phyloP scores from a whole-genome alignment of 2,329 filamentous ascomycete genomes.

The Monilinia polystroma region DNA sequence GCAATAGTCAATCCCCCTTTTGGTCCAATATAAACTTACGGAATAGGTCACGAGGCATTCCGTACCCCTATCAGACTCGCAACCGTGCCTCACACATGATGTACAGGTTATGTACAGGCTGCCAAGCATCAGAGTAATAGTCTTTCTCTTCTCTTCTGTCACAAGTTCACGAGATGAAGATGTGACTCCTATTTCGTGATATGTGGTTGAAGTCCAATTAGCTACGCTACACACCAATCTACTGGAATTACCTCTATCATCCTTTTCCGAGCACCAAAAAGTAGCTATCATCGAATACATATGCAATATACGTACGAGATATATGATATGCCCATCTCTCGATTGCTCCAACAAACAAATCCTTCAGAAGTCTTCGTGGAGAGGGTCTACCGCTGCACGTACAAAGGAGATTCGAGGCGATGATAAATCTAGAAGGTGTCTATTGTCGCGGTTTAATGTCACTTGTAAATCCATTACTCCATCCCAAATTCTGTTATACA shows the following conservation, averaged over 20 bases:
- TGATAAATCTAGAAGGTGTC: background rate
- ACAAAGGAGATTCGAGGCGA: background rate
- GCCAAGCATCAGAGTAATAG: background rate
- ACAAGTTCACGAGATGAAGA: background rate
- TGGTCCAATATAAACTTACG: background rate
- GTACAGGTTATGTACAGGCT: background rate
- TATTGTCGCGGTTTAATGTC: constrained; percentile 1
- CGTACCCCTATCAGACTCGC: background rate
- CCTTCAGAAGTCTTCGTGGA: background rate
- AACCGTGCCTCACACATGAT: background rate
- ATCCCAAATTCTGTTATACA: constrained; percentile 14
- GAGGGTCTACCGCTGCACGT: background rate
- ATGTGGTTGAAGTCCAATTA: background rate
- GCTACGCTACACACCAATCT: background rate
- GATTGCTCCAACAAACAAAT: background rate
- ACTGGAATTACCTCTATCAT: background rate
- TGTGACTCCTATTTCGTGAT: background rate
- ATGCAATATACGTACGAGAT: background rate
- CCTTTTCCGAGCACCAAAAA: background rate
- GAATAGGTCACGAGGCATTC: background rate
- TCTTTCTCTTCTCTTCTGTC: background rate
- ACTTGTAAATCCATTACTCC: constrained; percentile 1
- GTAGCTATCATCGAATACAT: background rate
- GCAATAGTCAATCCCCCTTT: background rate
- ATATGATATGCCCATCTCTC: background rate